Evolutionary conservation across 2,329 filamentous ascomycete genomes (phyloP), one percentile per base, ranked within the genome.

Genomic region (Penicillium sp.): DNA sequence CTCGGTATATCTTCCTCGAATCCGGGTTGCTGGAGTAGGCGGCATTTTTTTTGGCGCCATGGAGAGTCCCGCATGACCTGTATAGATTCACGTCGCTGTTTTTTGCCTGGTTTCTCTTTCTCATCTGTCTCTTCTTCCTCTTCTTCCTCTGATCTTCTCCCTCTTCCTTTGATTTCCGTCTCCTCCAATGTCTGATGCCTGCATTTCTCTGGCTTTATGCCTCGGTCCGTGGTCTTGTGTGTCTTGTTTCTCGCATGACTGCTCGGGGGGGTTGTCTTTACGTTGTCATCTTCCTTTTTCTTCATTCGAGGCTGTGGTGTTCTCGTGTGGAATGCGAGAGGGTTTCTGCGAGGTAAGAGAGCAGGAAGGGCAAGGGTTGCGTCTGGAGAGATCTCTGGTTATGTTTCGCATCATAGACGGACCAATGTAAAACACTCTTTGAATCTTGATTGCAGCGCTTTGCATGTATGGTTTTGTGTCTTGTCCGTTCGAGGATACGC

Each of bases 341-440:
- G 28, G 65, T 62, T 65, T 63, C 40, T 57, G 53, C 30, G 46
- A 49, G 52, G 45, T 30, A 10, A 26, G 45, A 28, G 26, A 16
- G 53, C 57, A 35, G 56, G 64, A 61, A 63, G 64, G 66, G 68
- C 68, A 70, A 37, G 70, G 73, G 70, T 68, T 66, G 65, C 63
- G 61, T 65, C 61, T 64, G 63, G 59, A 65, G 68, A 65, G 69
- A 68, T 62, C 61, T 68, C 65, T 71, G 70, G 65, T 69, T 69
- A 60, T 69, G 68, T 70, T 71, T 73, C 62, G 69, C 73, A 74
- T 75, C 68, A 75, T 76, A 76, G 73, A 76, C 68, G 71, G 71
- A 71, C 68, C 69, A 75, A 75, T 76, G 74, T 75, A 75, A 75
- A 75, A 74, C 70, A 74, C 48, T 59, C 65, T 70, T 65, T 51